Evolutionary conservation across 495 filamentous ascomycete genomes (phyloP).

Genomic region (Pyronema domesticum): DNA sequence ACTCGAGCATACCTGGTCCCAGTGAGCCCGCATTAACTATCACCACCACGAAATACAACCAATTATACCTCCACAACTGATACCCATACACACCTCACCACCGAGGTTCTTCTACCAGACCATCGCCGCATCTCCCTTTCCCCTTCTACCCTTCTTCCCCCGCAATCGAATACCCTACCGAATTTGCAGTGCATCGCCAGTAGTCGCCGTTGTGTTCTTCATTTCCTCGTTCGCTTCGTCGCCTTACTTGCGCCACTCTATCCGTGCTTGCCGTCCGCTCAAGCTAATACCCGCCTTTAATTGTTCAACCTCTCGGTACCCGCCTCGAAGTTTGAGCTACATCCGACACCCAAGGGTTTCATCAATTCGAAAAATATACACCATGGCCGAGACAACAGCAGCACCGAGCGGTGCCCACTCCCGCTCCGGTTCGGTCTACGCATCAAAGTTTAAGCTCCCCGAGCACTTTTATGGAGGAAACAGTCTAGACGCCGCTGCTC

Average conservation of each 20-base stretch:
- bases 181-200: background rate
- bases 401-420: background rate
- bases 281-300: slow-evolving; percentile 4
- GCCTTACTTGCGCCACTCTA: background rate
- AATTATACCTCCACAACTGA: background rate
- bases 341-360: background rate
- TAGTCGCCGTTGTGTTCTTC: background rate
- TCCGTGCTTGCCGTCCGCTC: background rate
- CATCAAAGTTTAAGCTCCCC: slow-evolving; percentile 61
- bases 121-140: background rate
- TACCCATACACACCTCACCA: background rate
- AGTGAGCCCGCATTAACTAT: background rate
- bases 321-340: background rate
- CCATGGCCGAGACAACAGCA: background rate
- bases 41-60: too few relatives aligned
- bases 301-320: slow-evolving; percentile 1
- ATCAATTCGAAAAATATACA: background rate
- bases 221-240: slow-evolving; percentile 2
- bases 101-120: background rate
- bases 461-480: slow-evolving; percentile 95
- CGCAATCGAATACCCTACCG: too few relatives aligned
- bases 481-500: slow-evolving; percentile 54
- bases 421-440: slow-evolving; percentile 26
- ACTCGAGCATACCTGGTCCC: too few relatives aligned
- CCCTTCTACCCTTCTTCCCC: too few relatives aligned